Conservation (phyloP, 1,139 yeast species). For the Waltiozyma sp. region DNA sequence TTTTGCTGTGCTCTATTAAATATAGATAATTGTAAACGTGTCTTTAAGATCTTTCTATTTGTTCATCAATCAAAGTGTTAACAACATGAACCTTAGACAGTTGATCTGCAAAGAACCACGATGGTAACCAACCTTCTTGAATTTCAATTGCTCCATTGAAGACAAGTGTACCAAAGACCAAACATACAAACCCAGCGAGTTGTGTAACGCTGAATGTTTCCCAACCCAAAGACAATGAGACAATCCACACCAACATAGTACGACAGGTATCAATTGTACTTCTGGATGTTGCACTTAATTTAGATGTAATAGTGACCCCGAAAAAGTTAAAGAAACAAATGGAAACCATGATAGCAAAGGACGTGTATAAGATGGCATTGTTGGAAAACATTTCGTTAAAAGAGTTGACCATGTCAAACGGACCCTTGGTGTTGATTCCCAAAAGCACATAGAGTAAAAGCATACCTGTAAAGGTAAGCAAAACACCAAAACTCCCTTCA, state of each 20-base stretch:
- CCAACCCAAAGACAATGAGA: constrained; percentile 73
- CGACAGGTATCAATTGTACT: constrained; percentile 75
- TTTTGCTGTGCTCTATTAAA: too few relatives aligned
- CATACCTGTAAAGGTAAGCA: constrained; percentile 34
- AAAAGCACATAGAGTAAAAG: constrained; percentile 32
- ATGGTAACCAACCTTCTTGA: constrained; percentile 36
- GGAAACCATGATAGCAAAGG: constrained; percentile 58
- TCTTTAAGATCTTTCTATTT: constrained; percentile 23
- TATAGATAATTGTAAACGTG: too few relatives aligned
- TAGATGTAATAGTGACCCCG: constrained; percentile 60
- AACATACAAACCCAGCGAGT: constrained; percentile 47
- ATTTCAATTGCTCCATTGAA: constrained; percentile 60
- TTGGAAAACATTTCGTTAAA: constrained; percentile 38
- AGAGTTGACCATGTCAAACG: constrained; percentile 48
- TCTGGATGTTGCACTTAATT: constrained; percentile 65
- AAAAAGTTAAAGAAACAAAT: constrained; percentile 66
- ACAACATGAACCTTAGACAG: constrained; percentile 16
- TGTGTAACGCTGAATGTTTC: constrained; percentile 55
- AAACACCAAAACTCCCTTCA: constrained; percentile 62
- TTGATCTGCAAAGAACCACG: constrained; percentile 26
- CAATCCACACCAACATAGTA: constrained; percentile 65
- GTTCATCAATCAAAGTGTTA: constrained; percentile 28
- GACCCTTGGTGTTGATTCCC: constrained; percentile 30
- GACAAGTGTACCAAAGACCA: constrained; percentile 65
- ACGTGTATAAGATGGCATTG: constrained; percentile 34